Evolutionary conservation across 2,329 filamentous ascomycete genomes (phyloP).

Genomic region (Aspergillus piperis): DNA sequence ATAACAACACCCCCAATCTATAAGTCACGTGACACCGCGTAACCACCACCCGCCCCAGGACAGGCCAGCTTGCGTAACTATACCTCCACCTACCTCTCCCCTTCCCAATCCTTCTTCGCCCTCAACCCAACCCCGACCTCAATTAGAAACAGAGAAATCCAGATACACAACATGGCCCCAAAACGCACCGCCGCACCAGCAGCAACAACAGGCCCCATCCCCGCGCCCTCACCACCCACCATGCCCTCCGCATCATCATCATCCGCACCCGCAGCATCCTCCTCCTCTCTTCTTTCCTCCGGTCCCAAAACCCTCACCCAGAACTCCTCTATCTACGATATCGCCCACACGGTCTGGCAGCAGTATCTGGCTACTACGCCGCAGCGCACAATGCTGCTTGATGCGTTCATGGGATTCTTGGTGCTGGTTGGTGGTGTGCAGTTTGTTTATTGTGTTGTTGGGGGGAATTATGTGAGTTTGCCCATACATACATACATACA

Average conservation of each 20-base stretch:
- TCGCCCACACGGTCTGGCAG: conserved; percentile 69
- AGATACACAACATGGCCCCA: conserved; percentile 12
- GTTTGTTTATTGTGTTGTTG: conserved; percentile 88
- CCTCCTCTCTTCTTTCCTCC: conserved; percentile 37
- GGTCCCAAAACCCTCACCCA: conserved; percentile 39
- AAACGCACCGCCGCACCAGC: conserved; percentile 28
- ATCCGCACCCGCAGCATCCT: conserved; percentile 23
- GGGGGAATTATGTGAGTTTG: conserved; percentile 84
- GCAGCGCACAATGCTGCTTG: conserved; percentile 88
- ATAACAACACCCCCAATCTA: neutral
- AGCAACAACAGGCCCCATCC: conserved; percentile 22
- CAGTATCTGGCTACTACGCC: conserved; percentile 80
- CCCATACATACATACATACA: no score
- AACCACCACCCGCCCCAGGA: neutral
- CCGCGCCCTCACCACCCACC: conserved; percentile 33
- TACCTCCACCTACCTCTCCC: neutral
- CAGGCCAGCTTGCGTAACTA: conserved; percentile 11
- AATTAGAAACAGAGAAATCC: neutral
- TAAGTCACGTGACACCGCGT: neutral
- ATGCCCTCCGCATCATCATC: conserved; percentile 24
- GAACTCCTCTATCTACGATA: conserved; percentile 53
- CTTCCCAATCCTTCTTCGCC: neutral
- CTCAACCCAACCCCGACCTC: neutral
- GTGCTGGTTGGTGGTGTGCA: conserved; percentile 84
- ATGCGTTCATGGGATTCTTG: conserved; percentile 86